Conservation (phyloP, 2,329 filamentous ascomycete genomes). For the Colletotrichum eremochloae region DNA sequence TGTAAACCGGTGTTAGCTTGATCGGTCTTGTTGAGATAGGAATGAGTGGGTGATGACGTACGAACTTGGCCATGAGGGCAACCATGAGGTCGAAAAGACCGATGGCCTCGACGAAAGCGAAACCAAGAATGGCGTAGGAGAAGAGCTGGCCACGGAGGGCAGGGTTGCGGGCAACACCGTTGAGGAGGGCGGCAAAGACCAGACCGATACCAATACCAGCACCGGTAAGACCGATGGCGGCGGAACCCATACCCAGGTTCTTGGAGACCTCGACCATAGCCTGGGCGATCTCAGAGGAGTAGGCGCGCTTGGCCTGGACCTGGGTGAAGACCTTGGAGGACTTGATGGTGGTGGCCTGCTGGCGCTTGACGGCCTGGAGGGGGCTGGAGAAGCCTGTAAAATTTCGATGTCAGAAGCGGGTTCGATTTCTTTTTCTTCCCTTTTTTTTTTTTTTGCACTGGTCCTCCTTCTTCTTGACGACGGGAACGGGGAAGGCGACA, state of each 20-base stretch:
- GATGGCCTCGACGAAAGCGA: constrained; percentile 94
- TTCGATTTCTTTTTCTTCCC: background rate
- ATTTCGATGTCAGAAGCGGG: constrained; percentile 48
- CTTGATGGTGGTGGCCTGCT: constrained; percentile 76
- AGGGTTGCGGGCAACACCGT: constrained; percentile 93
- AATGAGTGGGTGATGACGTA: constrained; percentile 59
- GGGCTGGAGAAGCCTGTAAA: constrained; percentile 68
- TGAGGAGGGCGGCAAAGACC: constrained; percentile 91
- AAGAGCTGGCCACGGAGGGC: constrained; percentile 95
- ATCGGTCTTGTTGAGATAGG: background rate
- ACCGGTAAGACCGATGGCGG: constrained; percentile 92
- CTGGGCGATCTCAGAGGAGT: constrained; percentile 90
- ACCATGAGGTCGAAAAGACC: constrained; percentile 92
- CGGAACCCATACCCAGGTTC: constrained; percentile 90
- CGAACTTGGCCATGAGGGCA: constrained; percentile 94
- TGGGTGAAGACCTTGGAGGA: constrained; percentile 74
- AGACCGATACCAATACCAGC: constrained; percentile 96
- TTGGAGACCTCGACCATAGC: constrained; percentile 92
- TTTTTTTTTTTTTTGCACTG: background rate
- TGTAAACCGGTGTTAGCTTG: constrained; percentile 5
- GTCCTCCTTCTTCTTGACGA: constrained; percentile 13
- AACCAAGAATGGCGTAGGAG: constrained; percentile 95
- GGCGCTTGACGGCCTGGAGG: constrained; percentile 82
- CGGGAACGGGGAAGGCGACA: constrained; percentile 20
- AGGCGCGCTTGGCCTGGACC: constrained; percentile 75